Evolutionary conservation across 2,329 filamentous ascomycete species (phyloP), one percentile per base, ranked within the genome.

Genomic region (Fusarium avenaceum): DNA sequence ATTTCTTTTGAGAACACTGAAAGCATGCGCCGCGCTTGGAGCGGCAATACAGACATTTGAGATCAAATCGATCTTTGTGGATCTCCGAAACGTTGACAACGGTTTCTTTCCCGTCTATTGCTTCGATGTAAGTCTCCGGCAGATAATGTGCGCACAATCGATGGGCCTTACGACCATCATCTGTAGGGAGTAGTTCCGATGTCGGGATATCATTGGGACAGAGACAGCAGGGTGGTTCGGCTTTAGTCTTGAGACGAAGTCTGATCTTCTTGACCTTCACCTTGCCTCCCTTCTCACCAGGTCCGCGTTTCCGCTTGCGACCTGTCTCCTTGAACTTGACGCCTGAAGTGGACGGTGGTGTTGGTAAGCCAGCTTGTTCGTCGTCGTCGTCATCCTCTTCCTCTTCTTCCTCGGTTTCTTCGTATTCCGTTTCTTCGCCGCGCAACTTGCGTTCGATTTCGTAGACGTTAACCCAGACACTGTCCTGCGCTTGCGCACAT

Each of bases 21-120:
- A 99, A 96, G 80, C 95, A 97, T 17, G 93, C 93, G n/a, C 96
- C 96, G 58, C 92, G 92, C 79, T 96, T 96, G 32, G 94, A 96
- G 33, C 94, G 92, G 76, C 96, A 99, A 80, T 93, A 97, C 65
- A 97, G 89, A 78, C 96, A 99, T 79, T 97, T 97, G 71, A 98
- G 89, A 26, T 96, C 94, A 71, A 97, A 82, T 20, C 95, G 92
- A 57, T 92, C 93, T 78, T 96, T 95, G 76, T 92, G 90, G 70
- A 98, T 94, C 63, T 88, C 88, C n/a, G 87, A 86, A 50, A 94
- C 87, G 70, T 96, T 95, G 70, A 87, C 91, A 24, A 97, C 87
- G 11, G 89, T 86, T 64, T 97, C 93, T 48, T 86, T 83, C 30
- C 87, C 92, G 64, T 92, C 88, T 13, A 90, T 86, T 3, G 83